Evolutionary conservation across 2,329 filamentous ascomycete genomes (phyloP).

Genomic region (Xylaria sp.): DNA sequence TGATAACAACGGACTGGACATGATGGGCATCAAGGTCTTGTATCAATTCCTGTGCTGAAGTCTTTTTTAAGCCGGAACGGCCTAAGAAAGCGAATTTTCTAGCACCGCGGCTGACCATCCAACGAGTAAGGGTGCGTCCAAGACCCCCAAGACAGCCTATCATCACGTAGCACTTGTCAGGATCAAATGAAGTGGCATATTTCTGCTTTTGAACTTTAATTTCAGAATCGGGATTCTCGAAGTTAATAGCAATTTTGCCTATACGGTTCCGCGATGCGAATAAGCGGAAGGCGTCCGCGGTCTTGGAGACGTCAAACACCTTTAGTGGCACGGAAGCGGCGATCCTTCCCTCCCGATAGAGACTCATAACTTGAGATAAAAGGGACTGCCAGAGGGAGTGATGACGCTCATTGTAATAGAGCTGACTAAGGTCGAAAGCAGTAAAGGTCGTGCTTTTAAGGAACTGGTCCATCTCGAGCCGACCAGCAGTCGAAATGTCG

Average conservation of each 20-base stretch:
- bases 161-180: constrained; percentile 18
- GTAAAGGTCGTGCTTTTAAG: constrained; percentile 14
- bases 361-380: not conserved
- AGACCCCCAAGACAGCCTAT: constrained; percentile 37
- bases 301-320: constrained; percentile 15
- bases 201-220: constrained; percentile 4
- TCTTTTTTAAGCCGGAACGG: constrained; percentile 34
- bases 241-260: constrained; percentile 15
- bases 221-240: constrained; percentile 6
- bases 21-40: constrained; percentile 12
- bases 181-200: not conserved
- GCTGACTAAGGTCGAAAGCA: constrained; percentile 12
- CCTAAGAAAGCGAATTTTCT: constrained; percentile 42
- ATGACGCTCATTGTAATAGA: not conserved
- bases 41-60: constrained; percentile 30
- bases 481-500: constrained; percentile 1
- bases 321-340: not conserved
- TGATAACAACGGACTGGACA: constrained; percentile 14
- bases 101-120: constrained; percentile 39
- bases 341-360: constrained; percentile 7
- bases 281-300: constrained; percentile 3
- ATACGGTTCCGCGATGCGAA: constrained; percentile 11
- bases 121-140: constrained; percentile 29
- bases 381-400: not conserved
- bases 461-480: constrained; percentile 19